Percentiles rank a stretch among this genome's conserved stretches.
These are phyloP conservation scores for Rhodotorula sphaerocarpa DNA, from an alignment of 768 basidiomycete species.

Conservation along the genomic window DNA sequence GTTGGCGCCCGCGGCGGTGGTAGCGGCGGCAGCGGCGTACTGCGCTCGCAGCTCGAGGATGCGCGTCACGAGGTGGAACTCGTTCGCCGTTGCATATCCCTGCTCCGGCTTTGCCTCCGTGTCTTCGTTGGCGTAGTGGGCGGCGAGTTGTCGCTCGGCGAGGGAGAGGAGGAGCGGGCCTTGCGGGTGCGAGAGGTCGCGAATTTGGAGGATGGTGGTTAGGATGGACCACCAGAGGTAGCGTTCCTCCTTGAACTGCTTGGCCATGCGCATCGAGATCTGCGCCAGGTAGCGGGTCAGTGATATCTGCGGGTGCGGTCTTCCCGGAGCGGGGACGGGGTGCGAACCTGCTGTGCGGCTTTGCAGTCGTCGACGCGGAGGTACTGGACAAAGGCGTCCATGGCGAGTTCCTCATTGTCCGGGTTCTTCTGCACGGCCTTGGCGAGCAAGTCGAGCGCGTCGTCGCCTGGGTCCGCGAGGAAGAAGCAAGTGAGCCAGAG, in stretches of 20 bases:
- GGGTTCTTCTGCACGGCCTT: conserved; percentile 8
- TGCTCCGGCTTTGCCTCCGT: too few relatives aligned
- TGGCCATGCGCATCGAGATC: conserved; percentile 20
- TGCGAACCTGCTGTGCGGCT: conserved; percentile 18
- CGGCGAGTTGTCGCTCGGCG: conserved; percentile 25
- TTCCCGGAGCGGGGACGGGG: background rate
- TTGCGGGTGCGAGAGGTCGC: conserved; percentile 9
- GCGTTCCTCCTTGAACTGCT: conserved; percentile 13
- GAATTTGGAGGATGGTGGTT: conserved; percentile 18
- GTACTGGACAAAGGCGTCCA: conserved; percentile 27
- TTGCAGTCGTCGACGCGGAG: background rate
- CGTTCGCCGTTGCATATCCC: conserved; percentile 18
- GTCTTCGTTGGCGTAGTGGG: conserved; percentile 6
- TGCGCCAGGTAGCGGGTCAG: background rate
- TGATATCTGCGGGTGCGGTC: background rate
- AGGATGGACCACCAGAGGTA: conserved; percentile 33
- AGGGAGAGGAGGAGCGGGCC: conserved; percentile 23
- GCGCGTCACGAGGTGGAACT: conserved; percentile 27
- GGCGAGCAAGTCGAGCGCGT: conserved; percentile 10
- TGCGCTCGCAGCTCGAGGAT: conserved; percentile 29
- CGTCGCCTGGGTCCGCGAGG: background rate
- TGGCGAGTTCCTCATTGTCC: conserved; percentile 30
- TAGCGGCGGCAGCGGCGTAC: background rate
- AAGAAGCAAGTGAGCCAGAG: background rate
- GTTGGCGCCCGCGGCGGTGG: too few relatives aligned